Conservation (phyloP, 495 filamentous ascomycete species). For the Penicillium paradoxum region DNA sequence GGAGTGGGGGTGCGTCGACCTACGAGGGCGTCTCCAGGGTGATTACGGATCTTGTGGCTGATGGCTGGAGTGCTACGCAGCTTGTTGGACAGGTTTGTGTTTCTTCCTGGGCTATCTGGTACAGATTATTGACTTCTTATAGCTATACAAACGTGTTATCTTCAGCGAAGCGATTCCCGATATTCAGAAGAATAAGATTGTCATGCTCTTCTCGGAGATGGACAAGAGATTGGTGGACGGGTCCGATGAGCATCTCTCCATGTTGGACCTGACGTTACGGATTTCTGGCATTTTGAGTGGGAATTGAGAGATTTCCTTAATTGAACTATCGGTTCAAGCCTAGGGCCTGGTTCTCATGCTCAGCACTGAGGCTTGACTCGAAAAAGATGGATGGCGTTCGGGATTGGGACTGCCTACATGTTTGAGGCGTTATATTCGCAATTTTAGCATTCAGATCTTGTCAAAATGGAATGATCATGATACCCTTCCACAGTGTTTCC, state of each 20-base stretch:
- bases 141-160: conserved; percentile 81
- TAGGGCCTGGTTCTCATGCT: neutral
- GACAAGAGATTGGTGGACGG: conserved; percentile 96
- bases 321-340: neutral
- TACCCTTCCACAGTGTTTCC: conserved; percentile 12
- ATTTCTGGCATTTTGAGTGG: conserved; percentile 69
- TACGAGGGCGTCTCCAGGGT: conserved; percentile 72
- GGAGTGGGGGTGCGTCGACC: conserved; percentile 47
- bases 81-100: conserved; percentile 65
- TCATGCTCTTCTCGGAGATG: conserved; percentile 81
- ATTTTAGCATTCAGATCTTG: conserved; percentile 8
- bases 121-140: neutral
- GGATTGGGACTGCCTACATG: conserved; percentile 3
- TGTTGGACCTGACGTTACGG: conserved; percentile 77
- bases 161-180: conserved; percentile 80
- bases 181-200: conserved; percentile 84
- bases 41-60: conserved; percentile 85
- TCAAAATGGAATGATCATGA: conserved; percentile 21
- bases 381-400: conserved; percentile 14
- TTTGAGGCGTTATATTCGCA: conserved; percentile 20
- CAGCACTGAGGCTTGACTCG: neutral
- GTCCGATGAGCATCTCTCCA: conserved; percentile 89
- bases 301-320: neutral
- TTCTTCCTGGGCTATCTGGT: neutral
- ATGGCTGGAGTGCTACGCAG: conserved; percentile 97